Evolutionary conservation across 371 early-diverging fungal genomes (phyloP), one percentile per base, ranked within the genome.

Genomic region (Fennellomyces sp.): DNA sequence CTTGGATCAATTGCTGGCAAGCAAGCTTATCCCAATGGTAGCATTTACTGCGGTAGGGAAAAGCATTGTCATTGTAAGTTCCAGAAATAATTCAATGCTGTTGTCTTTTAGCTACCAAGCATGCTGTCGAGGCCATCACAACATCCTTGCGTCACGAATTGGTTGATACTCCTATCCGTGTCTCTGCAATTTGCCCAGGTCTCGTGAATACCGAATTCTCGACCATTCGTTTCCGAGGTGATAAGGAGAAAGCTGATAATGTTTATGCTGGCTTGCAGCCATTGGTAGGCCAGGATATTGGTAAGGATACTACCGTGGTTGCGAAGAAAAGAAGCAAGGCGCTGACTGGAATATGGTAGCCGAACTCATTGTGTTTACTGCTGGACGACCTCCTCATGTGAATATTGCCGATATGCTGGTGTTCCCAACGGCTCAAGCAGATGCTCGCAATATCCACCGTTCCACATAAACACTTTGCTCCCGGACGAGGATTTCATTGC

Each of bases 121-220:
- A 89, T 63, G 97, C 97, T 0, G 91, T 96, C 2, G 89, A 91
- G 47, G 94, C 96, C 5, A 87, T 97, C 52, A 82, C 88, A 11
- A 84, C 84, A 31, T 75, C 96, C 0, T 69, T 97, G 65, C 70
- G 93, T 7, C 78, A 85, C 52, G 98, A 97, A 70, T 85, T 95
- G 6, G 82, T 93, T 8, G 75, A 81, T 36, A 89, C 93, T 1
- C 88, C 90, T 11, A 87, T 97, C 41, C 79, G 87, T 6, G 89
- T 94, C 33, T 86, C 86, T 21, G 82, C 83, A 59, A 88, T 93
- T 27, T 81, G 81, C 28, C 92, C 93, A 39, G 93, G 93, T 57
- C 68, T 92, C 75, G 95, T 94, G 1, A 90, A 97, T 72, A 97
- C 96, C 4, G 96, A 97, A 68, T 97, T 96, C 82, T 92, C 93